Base-by-base conservation (phyloP, 106 monocot species). In the Acorus calamus region DNA sequence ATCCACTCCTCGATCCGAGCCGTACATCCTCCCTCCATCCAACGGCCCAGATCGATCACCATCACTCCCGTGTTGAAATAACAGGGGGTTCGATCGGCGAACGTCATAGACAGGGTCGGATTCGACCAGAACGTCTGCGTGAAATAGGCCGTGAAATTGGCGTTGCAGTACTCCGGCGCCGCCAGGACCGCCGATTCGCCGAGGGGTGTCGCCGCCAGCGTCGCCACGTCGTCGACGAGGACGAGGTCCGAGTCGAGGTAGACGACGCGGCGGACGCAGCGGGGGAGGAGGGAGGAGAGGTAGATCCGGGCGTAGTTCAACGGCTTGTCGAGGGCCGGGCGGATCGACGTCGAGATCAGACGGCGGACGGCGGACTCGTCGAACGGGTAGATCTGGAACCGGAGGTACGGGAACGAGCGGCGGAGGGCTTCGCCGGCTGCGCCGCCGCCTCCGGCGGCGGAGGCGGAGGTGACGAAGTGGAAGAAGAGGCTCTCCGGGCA, bases 41-140 rank as follows among this genome's bases (percentile, higher is more conserved):
- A 93, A 47, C 73, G 56, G 4, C 64, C 72, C 5, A 93, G 71
- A 60, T 93, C 93, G 71, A 93, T 75, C 42, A 89, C 89, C 89
- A 89, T 93, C 9, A 88, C 93, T 3, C 93, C 93, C 4, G 93
- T 93, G 74, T 93, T 93, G 80, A 88, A 93, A 64, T 93, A 93
- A 59, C 93, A 93, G 9, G 88, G 68, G 5, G 46, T 62, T 50
- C 93, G 65, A n/a, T 72, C 75, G 7, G 62, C 62, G 83, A 89
- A 89, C 3, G 86, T 13, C 45, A 61, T 14, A 11, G 93, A 83
- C 47, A 93, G 73, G 46, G 66, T 51, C 8, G 81, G 79, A 62
- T 81, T 83, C 5, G 89, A 46, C 93, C 93, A 93, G 77, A 93
- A 93, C 6, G 69, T 55, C 3, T 81, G 81, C 10, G 84, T 92